Evolutionary conservation across 345 rosid species (phyloP).

Genomic region (Gossypium rotundifolium): DNA sequence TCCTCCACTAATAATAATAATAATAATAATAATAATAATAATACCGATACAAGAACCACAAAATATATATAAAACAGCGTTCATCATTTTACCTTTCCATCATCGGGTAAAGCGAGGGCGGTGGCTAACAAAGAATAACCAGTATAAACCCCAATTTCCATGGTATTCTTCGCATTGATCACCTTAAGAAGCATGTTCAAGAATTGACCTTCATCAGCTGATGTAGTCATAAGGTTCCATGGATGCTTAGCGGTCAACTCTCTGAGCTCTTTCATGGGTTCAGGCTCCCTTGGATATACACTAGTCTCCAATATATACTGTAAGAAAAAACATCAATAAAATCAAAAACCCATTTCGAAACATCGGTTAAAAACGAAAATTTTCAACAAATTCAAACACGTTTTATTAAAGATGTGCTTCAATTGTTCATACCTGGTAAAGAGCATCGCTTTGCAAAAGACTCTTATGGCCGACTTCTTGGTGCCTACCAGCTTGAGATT

Average conservation of each 20-base stretch:
- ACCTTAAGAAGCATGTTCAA: constrained; percentile 85
- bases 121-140: constrained; percentile 98
- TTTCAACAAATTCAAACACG: background rate
- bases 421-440: constrained; percentile 58
- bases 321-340: background rate
- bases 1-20: too few species aligned
- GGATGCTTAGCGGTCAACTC: constrained; percentile 96
- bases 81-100: constrained; percentile 53
- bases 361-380: background rate
- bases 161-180: constrained; percentile 95
- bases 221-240: constrained; percentile 96
- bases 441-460: constrained; percentile 87
- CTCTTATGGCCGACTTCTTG: constrained; percentile 97
- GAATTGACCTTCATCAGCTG: constrained; percentile 97
- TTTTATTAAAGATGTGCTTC: background rate
- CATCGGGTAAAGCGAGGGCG: constrained; percentile 94
- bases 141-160: constrained; percentile 99
- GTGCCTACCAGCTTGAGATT: constrained; percentile 53
- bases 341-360: background rate
- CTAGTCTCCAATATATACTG: constrained; percentile 95
- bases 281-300: constrained; percentile 95
- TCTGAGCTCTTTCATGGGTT: constrained; percentile 91
- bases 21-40: too few species aligned
- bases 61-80: too few species aligned
- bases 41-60: too few species aligned